phyloP scores from a whole-genome alignment of 2,329 filamentous ascomycete genomes.

The Leptographium flavum region DNA sequence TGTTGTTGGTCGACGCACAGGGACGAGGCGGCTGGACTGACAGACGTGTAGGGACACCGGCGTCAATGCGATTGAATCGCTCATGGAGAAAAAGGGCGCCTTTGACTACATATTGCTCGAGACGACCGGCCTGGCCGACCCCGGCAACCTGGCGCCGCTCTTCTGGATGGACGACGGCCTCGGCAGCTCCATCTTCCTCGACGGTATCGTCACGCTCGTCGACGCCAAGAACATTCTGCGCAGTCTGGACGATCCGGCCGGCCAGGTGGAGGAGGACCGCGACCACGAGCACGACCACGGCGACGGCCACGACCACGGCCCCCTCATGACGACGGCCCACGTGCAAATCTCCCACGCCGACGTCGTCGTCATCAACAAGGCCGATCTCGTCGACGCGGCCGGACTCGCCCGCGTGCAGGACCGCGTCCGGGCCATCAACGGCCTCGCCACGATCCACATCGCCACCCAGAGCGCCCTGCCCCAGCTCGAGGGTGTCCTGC shows the following conservation, averaged over 20 bases:
- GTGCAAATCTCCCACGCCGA: constrained; percentile 95
- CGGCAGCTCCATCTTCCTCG: constrained; percentile 88
- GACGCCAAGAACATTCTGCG: constrained; percentile 86
- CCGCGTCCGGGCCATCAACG: constrained; percentile 75
- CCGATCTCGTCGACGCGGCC: constrained; percentile 59
- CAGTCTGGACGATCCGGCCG: constrained; percentile 60
- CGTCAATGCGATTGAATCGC: constrained; percentile 84
- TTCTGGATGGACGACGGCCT: constrained; percentile 98
- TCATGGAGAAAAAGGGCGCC: constrained; percentile 85
- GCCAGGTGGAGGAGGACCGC: constrained; percentile 36
- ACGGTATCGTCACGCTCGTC: constrained; percentile 90
- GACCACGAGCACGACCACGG: constrained; percentile 33
- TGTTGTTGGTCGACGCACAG: too few species aligned
- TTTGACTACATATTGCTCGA: constrained; percentile 98
- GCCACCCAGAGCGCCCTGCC: constrained; percentile 72
- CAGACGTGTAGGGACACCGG: constrained; percentile 89
- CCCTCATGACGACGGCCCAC: constrained; percentile 79
- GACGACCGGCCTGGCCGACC: constrained; percentile 88
- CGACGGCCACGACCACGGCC: constrained; percentile 40
- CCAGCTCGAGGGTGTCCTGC: constrained; percentile 66
- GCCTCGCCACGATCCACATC: constrained; percentile 67
- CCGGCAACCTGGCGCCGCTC: constrained; percentile 84
- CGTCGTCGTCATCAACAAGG: constrained; percentile 88
- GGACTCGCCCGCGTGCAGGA: constrained; percentile 57
- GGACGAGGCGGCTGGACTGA: too few species aligned